These are phyloP conservation scores for Coccinonectria pachysandricola DNA, from an alignment of 2,329 filamentous ascomycete species.

Conservation along the genomic window DNA sequence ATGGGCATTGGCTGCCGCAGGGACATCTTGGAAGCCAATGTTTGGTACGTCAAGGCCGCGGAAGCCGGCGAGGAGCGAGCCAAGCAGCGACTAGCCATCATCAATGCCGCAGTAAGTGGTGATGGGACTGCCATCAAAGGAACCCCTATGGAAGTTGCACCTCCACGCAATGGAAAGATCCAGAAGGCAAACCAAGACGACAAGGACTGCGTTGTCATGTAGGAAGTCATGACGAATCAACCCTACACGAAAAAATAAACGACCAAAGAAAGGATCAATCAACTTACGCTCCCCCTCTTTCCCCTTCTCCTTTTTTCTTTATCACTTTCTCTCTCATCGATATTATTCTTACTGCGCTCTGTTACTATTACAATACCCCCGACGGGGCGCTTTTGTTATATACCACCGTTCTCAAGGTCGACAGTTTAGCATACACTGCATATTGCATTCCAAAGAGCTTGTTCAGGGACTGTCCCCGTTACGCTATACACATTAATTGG, in stretches of 20 bases:
- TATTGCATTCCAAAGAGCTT: too few relatives aligned
- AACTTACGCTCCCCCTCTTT: slow-evolving; percentile 5
- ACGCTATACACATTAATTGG: too few relatives aligned
- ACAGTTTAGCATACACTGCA: too few relatives aligned
- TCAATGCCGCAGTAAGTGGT: slow-evolving; percentile 66
- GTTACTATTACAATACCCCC: too few relatives aligned
- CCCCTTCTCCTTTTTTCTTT: too few relatives aligned
- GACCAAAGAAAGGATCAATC: too few relatives aligned
- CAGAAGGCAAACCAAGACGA: slow-evolving; percentile 40
- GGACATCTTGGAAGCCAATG: slow-evolving; percentile 92
- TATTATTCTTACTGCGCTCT: too few relatives aligned
- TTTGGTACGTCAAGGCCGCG: slow-evolving; percentile 95
- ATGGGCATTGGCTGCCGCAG: slow-evolving; percentile 94
- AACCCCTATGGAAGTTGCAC: slow-evolving; percentile 45
- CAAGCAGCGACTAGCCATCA: slow-evolving; percentile 75
- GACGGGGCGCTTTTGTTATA: too few relatives aligned
- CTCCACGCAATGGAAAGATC: slow-evolving; percentile 41
- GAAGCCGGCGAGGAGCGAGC: slow-evolving; percentile 86
- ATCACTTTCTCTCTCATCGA: slow-evolving; percentile 1
- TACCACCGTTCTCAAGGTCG: too few relatives aligned
- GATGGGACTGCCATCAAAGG: slow-evolving; percentile 45
- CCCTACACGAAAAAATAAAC: slow-evolving; percentile 5
- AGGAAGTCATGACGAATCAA: slow-evolving; percentile 4
- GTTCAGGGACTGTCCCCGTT: too few relatives aligned
- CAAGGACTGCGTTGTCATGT: slow-evolving; percentile 51